Evolutionary conservation across 2,329 filamentous ascomycete genomes (phyloP), one percentile per base, ranked within the genome.

Genomic region (Pseudogymnoascus sp.): DNA sequence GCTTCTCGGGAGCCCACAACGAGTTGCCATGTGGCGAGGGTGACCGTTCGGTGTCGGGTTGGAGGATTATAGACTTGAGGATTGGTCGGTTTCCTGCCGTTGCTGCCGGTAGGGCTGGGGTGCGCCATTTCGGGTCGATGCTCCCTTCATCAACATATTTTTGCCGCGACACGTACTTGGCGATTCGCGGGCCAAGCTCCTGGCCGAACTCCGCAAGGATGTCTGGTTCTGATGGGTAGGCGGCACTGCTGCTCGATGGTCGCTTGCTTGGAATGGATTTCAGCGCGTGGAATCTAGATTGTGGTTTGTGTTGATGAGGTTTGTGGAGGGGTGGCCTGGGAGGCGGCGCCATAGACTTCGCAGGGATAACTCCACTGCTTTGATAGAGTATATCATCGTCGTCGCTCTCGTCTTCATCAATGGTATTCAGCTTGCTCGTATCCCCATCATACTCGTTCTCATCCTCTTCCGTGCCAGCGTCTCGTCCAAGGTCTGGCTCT

Each of bases 141-240:
- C 60, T 39, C 14, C 38, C 61, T 49, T 71, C 67, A 14, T 69
- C 63, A 23, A 64, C 45, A 1, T 60, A 58, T 60, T 65, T 62
- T 49, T 68, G 64, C 28, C 67, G 60, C 22, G 70, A 68, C 16
- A 71, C 65, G 63, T 68, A 69, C 39, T 68, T 61, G 12, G 66
- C 61, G 60, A 72, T 70, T 58, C 71, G 64, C 30, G 69, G 67
- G 28, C 70, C 69, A 36, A 71, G 63, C 42, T 69, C 60, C 11
- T 25, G 42, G 16, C 70, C 71, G 65, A 71, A 72, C 60, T 71
- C 68, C 9, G 65, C 65, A 25, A 71, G 19, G 42, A 71, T 69
- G 39, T 71, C 67, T 25, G 69, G 66, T 12, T 66, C 65, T 7
- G 70, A 69, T 6, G 70, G 70, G 8, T 70, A 35, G 7, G 59